Percentiles rank a stretch among this genome's conserved stretches.
These are phyloP conservation scores for Stagonosporopsis tanaceti DNA, from an alignment of 2,329 filamentous ascomycete species.

Conservation along the genomic window DNA sequence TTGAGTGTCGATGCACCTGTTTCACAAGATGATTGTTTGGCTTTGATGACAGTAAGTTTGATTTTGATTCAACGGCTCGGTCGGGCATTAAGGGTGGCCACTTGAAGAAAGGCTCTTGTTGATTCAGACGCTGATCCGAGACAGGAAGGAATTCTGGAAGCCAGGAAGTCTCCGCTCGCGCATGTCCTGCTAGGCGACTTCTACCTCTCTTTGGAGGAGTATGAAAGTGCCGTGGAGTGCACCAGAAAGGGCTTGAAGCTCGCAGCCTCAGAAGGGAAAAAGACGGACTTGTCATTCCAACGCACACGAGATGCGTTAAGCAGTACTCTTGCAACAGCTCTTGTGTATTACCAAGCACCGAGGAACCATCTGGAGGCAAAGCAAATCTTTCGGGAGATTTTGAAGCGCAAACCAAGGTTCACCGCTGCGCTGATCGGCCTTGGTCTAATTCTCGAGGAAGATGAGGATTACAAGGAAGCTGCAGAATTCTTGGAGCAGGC, in stretches of 20 bases:
- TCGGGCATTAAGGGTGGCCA: neutral
- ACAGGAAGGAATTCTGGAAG: conserved; percentile 57
- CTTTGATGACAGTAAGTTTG: conserved; percentile 70
- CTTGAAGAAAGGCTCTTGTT: neutral
- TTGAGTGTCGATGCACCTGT: conserved; percentile 62
- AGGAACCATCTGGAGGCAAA: conserved; percentile 90
- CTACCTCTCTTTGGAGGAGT: conserved; percentile 84
- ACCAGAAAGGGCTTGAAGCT: conserved; percentile 76
- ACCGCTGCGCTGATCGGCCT: conserved; percentile 87
- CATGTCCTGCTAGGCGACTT: conserved; percentile 85
- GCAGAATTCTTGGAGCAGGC: conserved; percentile 82
- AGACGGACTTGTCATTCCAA: conserved; percentile 72
- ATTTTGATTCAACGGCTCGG: neutral
- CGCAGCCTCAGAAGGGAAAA: conserved; percentile 66
- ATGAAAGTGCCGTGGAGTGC: conserved; percentile 80
- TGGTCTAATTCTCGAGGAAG: conserved; percentile 90
- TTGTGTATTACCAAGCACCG: conserved; percentile 90
- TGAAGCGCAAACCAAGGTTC: conserved; percentile 76
- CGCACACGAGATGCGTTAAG: conserved; percentile 75
- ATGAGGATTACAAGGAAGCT: conserved; percentile 85
- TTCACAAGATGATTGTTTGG: conserved; percentile 78
- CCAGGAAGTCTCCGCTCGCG: conserved; percentile 75
- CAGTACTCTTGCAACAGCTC: conserved; percentile 80
- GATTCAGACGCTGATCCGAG: conserved; percentile 3
- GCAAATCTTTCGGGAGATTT: conserved; percentile 80